phyloP scores from a whole-genome alignment of 805 yeast genomes.

The Blastobotrys attinorum region DNA sequence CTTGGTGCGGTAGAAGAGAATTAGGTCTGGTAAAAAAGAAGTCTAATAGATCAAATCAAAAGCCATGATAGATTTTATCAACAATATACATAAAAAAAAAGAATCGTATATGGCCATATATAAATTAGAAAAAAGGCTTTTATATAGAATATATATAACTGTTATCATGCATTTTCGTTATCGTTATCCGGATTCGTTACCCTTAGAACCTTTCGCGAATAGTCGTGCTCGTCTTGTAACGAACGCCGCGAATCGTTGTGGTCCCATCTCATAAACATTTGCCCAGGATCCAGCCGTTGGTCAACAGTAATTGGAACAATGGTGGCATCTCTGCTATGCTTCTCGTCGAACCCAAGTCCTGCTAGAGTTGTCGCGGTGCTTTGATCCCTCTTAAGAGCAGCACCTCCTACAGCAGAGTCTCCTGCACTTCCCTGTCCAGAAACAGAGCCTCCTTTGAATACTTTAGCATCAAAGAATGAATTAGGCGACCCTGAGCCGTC shows the following conservation, averaged over 20 bases:
- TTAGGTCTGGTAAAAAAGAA: too few species aligned
- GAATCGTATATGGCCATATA: not conserved
- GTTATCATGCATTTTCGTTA: too few species aligned
- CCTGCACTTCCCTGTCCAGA: not conserved
- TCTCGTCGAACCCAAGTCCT: slow-evolving; percentile 21
- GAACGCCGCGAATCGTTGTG: slow-evolving; percentile 39
- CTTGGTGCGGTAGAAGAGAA: too few species aligned
- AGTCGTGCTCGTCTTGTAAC: slow-evolving; percentile 50
- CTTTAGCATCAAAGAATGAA: slow-evolving; percentile 10
- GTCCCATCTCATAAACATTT: slow-evolving; percentile 42
- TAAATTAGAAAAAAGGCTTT: not conserved
- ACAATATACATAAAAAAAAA: too few species aligned
- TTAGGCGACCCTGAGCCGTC: slow-evolving; percentile 15
- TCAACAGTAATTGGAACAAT: slow-evolving; percentile 39
- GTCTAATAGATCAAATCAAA: too few species aligned
- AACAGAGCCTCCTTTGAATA: slow-evolving; percentile 6
- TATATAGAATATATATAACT: too few species aligned
- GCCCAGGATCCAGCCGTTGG: slow-evolving; percentile 52
- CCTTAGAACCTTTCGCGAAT: slow-evolving; percentile 46
- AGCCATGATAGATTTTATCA: too few species aligned
- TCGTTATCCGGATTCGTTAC: slow-evolving; percentile 41
- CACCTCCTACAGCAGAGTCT: not conserved
- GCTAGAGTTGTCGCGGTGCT: slow-evolving; percentile 16
- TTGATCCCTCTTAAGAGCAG: slow-evolving; percentile 10
- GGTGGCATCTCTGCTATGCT: slow-evolving; percentile 23